Conservation (phyloP, 805 yeast species). For the Wickerhamomyces strasburgensis region DNA sequence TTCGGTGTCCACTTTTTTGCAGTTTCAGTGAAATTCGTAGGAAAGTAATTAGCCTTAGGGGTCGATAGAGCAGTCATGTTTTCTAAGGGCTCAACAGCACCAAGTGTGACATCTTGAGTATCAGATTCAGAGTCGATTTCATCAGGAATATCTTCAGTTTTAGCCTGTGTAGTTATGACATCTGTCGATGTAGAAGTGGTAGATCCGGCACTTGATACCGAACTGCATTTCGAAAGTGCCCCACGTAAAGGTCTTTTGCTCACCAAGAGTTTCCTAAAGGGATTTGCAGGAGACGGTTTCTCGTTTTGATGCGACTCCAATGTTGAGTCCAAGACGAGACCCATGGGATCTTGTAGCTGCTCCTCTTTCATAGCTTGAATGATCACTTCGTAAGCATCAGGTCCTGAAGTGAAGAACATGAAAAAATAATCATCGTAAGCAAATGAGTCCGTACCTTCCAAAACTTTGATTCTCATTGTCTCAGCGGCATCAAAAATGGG, state of each 20-base stretch:
- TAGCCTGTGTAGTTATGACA: neutral
- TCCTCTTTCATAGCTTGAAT: slow-evolving; percentile 35
- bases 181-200: neutral
- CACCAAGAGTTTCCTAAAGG: neutral
- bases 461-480: slow-evolving; percentile 55
- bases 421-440: slow-evolving; percentile 67
- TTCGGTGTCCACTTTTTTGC: slow-evolving; percentile 18
- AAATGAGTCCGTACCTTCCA: slow-evolving; percentile 47
- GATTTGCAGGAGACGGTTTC: neutral
- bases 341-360: slow-evolving; percentile 6
- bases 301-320: neutral
- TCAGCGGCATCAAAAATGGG: slow-evolving; percentile 51
- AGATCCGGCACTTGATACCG: neutral
- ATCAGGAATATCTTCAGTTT: slow-evolving; percentile 12
- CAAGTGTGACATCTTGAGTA: neutral
- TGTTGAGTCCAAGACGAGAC: too few species aligned
- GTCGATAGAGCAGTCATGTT: neutral
- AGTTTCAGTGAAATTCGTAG: neutral
- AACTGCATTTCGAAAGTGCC: too few species aligned
- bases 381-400: slow-evolving; percentile 36
- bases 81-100: neutral
- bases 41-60: neutral
- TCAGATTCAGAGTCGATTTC: neutral
- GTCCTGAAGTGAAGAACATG: slow-evolving; percentile 56
- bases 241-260: neutral